These are phyloP conservation scores for Macrolepiota albuminosa DNA, from an alignment of 768 basidiomycete species.

Conservation along the genomic window DNA sequence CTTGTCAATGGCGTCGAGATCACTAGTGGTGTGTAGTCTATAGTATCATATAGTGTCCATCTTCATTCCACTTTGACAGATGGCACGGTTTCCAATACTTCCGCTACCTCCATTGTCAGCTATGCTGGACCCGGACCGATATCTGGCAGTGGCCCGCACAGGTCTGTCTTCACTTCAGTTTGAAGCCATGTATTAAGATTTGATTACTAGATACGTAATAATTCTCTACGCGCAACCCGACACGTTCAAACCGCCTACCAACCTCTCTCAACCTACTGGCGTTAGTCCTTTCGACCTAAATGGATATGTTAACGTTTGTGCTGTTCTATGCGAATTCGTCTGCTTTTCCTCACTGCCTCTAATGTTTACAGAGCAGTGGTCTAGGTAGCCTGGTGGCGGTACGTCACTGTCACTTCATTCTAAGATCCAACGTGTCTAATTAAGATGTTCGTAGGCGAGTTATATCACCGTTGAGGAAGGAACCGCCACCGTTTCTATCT, in stretches of 20 bases:
- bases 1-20: conserved; percentile 63
- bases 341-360: neutral
- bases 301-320: conserved; percentile 49
- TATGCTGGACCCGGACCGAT: conserved; percentile 74
- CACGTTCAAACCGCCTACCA: conserved; percentile 55
- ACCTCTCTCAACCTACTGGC: conserved; percentile 44
- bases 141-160: conserved; percentile 67
- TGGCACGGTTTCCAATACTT: conserved; percentile 34
- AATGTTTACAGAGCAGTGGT: conserved; percentile 36
- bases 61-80: conserved; percentile 16
- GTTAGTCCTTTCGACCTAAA: conserved; percentile 54
- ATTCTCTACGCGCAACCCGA: conserved; percentile 61
- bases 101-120: conserved; percentile 49
- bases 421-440: neutral
- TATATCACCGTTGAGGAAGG: conserved; percentile 77
- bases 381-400: conserved; percentile 63
- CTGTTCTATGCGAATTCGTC: neutral
- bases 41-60: neutral
- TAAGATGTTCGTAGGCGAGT: conserved; percentile 38
- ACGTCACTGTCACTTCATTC: conserved; percentile 7
- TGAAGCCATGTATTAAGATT: neutral
- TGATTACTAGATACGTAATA: conserved; percentile 54
- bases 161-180: conserved; percentile 33
- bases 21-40: conserved; percentile 25
- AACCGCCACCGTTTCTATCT: conserved; percentile 43